phyloP scores from a whole-genome alignment of 2,329 filamentous ascomycete species.

The Arthrocladium fulminans region DNA sequence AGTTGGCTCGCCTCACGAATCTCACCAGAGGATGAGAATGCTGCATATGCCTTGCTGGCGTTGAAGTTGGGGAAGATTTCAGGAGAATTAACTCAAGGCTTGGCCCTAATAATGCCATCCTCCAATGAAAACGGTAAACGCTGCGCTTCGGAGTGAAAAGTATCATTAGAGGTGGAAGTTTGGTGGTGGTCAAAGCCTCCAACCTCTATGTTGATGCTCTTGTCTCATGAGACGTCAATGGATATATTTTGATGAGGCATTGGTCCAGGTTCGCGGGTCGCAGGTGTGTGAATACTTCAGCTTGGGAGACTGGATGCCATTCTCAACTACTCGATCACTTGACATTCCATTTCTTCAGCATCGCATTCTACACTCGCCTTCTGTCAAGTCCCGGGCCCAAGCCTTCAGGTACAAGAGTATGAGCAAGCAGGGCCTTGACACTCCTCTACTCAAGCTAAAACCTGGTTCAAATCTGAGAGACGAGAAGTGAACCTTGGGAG shows the following conservation, averaged over 20 bases:
- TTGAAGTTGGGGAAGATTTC: conserved; percentile 5
- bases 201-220: too few species aligned
- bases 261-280: too few species aligned
- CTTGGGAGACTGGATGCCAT: too few species aligned
- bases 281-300: too few species aligned
- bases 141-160: conserved; percentile 22
- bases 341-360: too few species aligned
- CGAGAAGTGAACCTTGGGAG: not conserved
- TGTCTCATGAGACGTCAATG: too few species aligned
- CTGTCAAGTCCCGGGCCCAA: not conserved
- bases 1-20: not conserved
- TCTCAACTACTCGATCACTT: too few species aligned
- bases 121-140: conserved; percentile 23
- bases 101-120: conserved; percentile 10
- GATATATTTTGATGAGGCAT: too few species aligned
- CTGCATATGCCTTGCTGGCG: conserved; percentile 9
- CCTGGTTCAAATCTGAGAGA: not conserved
- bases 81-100: conserved; percentile 12
- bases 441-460: not conserved
- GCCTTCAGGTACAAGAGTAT: not conserved
- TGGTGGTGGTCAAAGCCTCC: too few species aligned
- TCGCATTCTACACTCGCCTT: too few species aligned
- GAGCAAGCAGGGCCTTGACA: not conserved
- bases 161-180: too few species aligned
- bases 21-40: conserved; percentile 4